phyloP scores from a whole-genome alignment of 2,329 filamentous ascomycete species.

The Aspergillus pseudoterreus region DNA sequence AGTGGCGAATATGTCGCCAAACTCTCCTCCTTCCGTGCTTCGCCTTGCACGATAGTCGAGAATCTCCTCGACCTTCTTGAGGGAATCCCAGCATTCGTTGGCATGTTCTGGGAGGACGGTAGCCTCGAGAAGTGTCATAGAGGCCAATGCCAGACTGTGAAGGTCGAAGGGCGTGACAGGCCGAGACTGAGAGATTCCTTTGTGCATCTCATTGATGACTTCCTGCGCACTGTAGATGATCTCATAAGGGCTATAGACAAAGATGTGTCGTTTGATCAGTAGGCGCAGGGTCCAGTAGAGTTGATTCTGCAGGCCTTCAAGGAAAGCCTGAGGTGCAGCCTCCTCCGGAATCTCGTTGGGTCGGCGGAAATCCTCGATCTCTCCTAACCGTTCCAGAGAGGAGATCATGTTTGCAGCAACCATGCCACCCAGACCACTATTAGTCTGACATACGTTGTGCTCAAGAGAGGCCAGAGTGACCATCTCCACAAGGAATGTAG shows the following conservation, averaged over 20 bases:
- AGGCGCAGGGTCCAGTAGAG: constrained; percentile 42
- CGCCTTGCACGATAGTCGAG: constrained; percentile 43
- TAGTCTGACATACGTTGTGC: constrained; percentile 33
- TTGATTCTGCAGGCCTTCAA: constrained; percentile 38
- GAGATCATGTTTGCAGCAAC: constrained; percentile 34
- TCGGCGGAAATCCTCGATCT: constrained; percentile 33
- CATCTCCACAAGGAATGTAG: constrained; percentile 35
- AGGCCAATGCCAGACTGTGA: constrained; percentile 38
- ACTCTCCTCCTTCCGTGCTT: constrained; percentile 27
- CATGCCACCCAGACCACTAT: constrained; percentile 33
- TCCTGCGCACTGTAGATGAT: constrained; percentile 39
- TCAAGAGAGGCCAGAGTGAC: constrained; percentile 31
- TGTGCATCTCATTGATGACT: constrained; percentile 39
- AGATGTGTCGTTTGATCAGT: constrained; percentile 42
- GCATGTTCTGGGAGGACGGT: constrained; percentile 38
- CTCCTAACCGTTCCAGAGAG: constrained; percentile 36
- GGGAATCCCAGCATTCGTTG: constrained; percentile 36
- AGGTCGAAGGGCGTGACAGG: constrained; percentile 38
- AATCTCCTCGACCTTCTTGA: constrained; percentile 51
- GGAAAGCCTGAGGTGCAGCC: constrained; percentile 22
- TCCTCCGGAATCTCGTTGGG: constrained; percentile 24
- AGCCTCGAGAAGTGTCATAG: constrained; percentile 41
- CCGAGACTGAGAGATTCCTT: constrained; percentile 26
- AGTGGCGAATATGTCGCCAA: constrained; percentile 37
- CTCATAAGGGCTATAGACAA: constrained; percentile 39